Base-by-base conservation (phyloP, 1,139 yeast species). In the Saccharomyces pastorianus region DNA sequence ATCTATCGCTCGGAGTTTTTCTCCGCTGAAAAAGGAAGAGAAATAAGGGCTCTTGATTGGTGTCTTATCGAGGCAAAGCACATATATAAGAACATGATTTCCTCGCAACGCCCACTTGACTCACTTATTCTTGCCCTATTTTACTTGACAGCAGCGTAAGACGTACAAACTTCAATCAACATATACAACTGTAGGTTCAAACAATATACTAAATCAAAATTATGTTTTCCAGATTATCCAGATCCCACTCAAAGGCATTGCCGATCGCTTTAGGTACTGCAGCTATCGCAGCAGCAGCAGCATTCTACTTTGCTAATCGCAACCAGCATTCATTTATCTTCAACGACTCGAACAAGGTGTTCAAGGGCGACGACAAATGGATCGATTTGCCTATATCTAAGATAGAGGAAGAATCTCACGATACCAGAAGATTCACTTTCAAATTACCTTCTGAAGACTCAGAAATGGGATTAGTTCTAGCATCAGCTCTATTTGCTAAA, bases 401-500 rank as follows among this genome's bases (percentile, higher is more conserved):
- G 59, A 70, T 80, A 55, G 76, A 77, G 64, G 79, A 81, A 49
- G 70, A 85, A 55, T 80, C 88, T 48, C 74, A 76, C 52, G 83
- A 88, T 75, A 68, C 75, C 65, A 85, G 83, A 73, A 79, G 80
- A 62, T 80, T 88, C 66, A 77, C 82, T 32, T 90, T 93, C 66
- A 84, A 82, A 58, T 80, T 91, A 63, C 88, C 89, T 46, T 71
- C 78, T 54, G 72, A 79, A 50, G 89, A 86, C 64, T 81, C 84
- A 56, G 82, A 77, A 44, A 79, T 90, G 48, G 99, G 99, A 29
- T 79, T 93, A 64, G 76, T 81, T 62, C 80, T 85, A 56, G 96
- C 98, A 47, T 88, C 95, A 46, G 82, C 85, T 62, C 71, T 95
- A 53, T 71, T 93, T 71, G 81, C 96, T 70, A 90, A 90, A 76